Evolutionary conservation across 2,329 filamentous ascomycete genomes (phyloP).

Genomic region (Monosporascus sp.): DNA sequence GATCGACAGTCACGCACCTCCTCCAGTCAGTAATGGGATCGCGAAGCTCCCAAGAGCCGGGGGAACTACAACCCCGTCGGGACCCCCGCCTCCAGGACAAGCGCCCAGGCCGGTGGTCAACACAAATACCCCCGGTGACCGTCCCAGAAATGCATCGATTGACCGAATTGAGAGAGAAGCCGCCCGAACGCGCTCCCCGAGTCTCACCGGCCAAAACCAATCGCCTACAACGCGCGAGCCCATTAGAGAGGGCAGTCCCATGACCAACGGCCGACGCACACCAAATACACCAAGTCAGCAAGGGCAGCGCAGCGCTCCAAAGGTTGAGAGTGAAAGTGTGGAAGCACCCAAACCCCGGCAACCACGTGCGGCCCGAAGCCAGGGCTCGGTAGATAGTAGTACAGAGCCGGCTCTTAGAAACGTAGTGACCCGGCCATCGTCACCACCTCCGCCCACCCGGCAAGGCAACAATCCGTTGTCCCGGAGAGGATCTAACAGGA

Average conservation of each 20-base stretch:
- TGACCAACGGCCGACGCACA: conserved; percentile 58
- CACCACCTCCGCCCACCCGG: conserved; percentile 54
- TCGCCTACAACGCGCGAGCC: conserved; percentile 41
- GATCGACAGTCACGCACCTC: conserved; percentile 32
- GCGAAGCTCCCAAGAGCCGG: conserved; percentile 37
- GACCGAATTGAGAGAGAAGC: conserved; percentile 37
- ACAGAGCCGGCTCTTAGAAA: conserved; percentile 51
- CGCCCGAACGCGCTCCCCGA: conserved; percentile 33
- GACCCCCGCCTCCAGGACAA: conserved; percentile 52
- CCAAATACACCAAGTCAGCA: conserved; percentile 61
- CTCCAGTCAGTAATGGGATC: conserved; percentile 27
- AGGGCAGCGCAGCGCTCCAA: conserved; percentile 30
- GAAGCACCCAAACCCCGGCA: conserved; percentile 40
- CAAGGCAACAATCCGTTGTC: conserved; percentile 55
- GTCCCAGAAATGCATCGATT: conserved; percentile 45
- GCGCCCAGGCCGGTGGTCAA: conserved; percentile 45
- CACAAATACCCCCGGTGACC: conserved; percentile 32
- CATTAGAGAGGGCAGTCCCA: conserved; percentile 44
- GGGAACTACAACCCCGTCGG: conserved; percentile 37
- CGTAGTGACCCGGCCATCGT: conserved; percentile 41
- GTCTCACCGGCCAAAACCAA: conserved; percentile 28
- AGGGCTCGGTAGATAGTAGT: conserved; percentile 65
- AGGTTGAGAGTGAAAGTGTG: conserved; percentile 29
- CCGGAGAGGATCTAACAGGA: conserved; percentile 55
- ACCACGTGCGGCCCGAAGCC: conserved; percentile 50